Base-by-base conservation (phyloP, 495 filamentous ascomycete species). In the Neohortaea acidophila region DNA sequence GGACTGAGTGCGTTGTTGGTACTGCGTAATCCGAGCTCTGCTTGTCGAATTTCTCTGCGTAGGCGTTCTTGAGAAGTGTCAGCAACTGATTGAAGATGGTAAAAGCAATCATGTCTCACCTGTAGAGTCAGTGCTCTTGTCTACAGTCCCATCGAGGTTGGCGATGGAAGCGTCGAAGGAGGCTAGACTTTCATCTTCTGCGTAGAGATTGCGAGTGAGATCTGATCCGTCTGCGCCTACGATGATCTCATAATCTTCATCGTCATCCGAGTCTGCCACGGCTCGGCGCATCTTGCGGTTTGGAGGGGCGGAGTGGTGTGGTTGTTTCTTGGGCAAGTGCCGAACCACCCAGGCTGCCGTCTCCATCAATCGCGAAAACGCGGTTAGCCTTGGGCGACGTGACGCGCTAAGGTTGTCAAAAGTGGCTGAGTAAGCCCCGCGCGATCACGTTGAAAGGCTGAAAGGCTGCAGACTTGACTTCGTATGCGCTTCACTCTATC, bases 251-350 rank as follows among this genome's bases (percentile, higher is more conserved):
- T 15, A 3, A 5, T 38, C 44, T 20, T 17, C 38, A 14, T 47
- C 44, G 14, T 43, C 44, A 18, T 47, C 44, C 15, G 44, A 47
- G 32, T 47, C 44, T 13, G 44, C 38, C 4, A 40, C 30, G 11
- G 25, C 24, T 1, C 21, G 21, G 12, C 30, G 43, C 36, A 37
- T 36, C 9, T 23, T 29, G 2, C 10, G 11, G 22, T 19, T 9
- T 34, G 32, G 7, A 6, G 10, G 19, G 8, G 8, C 4, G 32
- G 17, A 34, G 19, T 34, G 32, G 15, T 8, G 14, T 34, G 14
- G n/a, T n/a, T n/a, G n/a, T n/a, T n/a, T n/a, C n/a, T n/a, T n/a
- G n/a, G n/a, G n/a, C n/a, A n/a, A n/a, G n/a, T n/a, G n/a, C n/a
- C n/a, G n/a, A n/a, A n/a, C n/a, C n/a, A n/a, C n/a, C n/a, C n/a